Base-by-base conservation (phyloP, 78 protist genomes). In the Speleostelium caveatum region DNA sequence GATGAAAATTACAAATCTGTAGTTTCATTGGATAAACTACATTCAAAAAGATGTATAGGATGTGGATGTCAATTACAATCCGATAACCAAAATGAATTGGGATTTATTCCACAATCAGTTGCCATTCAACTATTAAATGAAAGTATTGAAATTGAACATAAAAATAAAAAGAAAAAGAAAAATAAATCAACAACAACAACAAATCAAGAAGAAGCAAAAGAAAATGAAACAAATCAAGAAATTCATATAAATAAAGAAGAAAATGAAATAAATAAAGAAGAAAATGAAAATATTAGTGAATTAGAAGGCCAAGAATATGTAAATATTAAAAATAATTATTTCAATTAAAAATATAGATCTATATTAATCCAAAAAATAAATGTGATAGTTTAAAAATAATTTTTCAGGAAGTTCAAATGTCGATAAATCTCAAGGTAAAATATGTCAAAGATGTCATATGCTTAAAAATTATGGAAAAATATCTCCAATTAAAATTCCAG, bases 371-470 rank as follows among this genome's bases (percentile, higher is more conserved):
- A n/a, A n/a, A n/a, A n/a, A n/a, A n/a, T n/a, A n/a, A n/a, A n/a
- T n/a, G n/a, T n/a, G n/a, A n/a, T n/a, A n/a, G n/a, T n/a, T n/a
- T n/a, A n/a, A n/a, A n/a, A n/a, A n/a, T n/a, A 58, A n/a, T 4
- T 6, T 58, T n/a, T 58, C 24, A n/a, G 7, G 63, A 19, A 16
- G 16, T 58, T 58, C 28, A 56, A 55, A 83, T 69, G 53, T 38
- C 67, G 16, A 26, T 16, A 5, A 32, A 60, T n/a, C n/a, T 33
- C 65, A 86, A 59, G 58, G 56, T 6, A 42, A 76, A 62, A 33
- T 60, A 24, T 86, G 93, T 68, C 93, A 86, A 45, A 72, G 93
- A 67, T 86, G 93, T 86, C 93, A 86, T 76, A 28, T 76, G 35
- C 62, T 86, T 42, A 75, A 76, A 32, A 73, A 86, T 66, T 68